Percentiles rank a stretch among this genome's conserved stretches.
These are phyloP conservation scores for Chalciporus piperatus DNA, from an alignment of 768 basidiomycete genomes.

Conservation along the genomic window DNA sequence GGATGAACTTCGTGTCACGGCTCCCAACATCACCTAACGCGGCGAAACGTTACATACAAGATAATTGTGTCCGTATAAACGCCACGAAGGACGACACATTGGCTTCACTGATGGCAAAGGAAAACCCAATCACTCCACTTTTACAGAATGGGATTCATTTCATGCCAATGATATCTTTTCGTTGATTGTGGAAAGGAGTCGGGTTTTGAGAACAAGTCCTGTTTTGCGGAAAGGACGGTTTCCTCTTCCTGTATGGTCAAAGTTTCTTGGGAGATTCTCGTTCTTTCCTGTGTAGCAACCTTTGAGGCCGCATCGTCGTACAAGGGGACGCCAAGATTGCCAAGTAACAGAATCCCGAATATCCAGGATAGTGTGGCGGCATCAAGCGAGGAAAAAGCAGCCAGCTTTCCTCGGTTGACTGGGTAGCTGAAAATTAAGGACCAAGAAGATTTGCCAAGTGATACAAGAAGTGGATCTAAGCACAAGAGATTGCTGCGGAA, in stretches of 20 bases:
- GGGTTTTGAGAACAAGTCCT: background rate
- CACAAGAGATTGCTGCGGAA: too few relatives aligned
- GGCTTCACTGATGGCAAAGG: background rate
- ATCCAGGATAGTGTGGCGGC: background rate
- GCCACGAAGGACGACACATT: conserved; percentile 10
- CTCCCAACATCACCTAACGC: background rate
- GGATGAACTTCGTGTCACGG: too few relatives aligned
- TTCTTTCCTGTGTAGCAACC: background rate
- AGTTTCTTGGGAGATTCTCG: conserved; percentile 4
- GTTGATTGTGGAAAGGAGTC: background rate
- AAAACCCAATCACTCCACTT: background rate
- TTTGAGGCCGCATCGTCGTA: background rate
- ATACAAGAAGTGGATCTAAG: too few relatives aligned
- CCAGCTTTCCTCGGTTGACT: background rate
- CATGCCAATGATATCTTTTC: background rate
- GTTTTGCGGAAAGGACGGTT: background rate
- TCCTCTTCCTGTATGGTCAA: background rate
- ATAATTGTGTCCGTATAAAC: conserved; percentile 24
- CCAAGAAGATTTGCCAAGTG: too few relatives aligned
- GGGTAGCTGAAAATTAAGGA: too few relatives aligned
- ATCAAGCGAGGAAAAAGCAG: background rate
- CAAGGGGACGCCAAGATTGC: background rate
- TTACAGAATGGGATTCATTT: background rate
- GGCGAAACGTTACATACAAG: background rate
- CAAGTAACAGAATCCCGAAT: too few relatives aligned